These are phyloP conservation scores for Leishmania braziliensis DNA, from an alignment of 208 protist genomes.

Conservation along the genomic window DNA sequence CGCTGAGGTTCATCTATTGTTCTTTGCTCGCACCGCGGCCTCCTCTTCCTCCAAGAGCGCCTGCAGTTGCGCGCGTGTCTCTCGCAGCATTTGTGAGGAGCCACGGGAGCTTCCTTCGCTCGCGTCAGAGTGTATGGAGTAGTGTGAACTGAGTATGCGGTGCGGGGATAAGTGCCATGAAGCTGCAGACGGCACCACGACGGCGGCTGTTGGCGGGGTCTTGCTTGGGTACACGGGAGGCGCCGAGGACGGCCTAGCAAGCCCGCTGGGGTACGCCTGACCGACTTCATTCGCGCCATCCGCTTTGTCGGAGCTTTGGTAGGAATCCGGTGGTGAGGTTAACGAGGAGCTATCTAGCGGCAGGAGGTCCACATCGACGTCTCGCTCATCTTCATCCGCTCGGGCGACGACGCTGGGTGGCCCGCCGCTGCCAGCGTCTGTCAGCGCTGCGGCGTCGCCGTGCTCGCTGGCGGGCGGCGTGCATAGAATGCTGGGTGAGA, in stretches of 20 bases:
- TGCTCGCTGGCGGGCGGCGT: constrained; percentile 16
- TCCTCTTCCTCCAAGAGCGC: constrained; percentile 66
- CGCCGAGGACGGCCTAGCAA: constrained; percentile 12
- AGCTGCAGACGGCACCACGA: background rate
- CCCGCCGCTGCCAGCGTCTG: background rate
- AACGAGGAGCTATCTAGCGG: constrained; percentile 20
- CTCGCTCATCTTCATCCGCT: background rate
- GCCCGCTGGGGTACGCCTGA: background rate
- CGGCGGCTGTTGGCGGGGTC: background rate
- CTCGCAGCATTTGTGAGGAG: constrained; percentile 63
- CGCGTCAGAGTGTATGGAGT: constrained; percentile 25
- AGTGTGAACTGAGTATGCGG: constrained; percentile 14
- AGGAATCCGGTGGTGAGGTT: constrained; percentile 15
- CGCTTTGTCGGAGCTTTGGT: constrained; percentile 15
- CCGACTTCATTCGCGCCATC: background rate
- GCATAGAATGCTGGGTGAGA: constrained; percentile 28
- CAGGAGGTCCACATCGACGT: constrained; percentile 6
- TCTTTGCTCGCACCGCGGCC: constrained; percentile 17
- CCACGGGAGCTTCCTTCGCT: constrained; percentile 35
- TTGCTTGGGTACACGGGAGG: constrained; percentile 27
- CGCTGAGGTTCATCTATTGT: background rate
- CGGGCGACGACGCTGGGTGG: background rate
- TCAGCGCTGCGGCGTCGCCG: background rate
- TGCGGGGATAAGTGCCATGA: background rate
- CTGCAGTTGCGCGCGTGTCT: constrained; percentile 69